Conservation (phyloP, 169 alveolate genomes). For the Plasmodium knowlesi region DNA sequence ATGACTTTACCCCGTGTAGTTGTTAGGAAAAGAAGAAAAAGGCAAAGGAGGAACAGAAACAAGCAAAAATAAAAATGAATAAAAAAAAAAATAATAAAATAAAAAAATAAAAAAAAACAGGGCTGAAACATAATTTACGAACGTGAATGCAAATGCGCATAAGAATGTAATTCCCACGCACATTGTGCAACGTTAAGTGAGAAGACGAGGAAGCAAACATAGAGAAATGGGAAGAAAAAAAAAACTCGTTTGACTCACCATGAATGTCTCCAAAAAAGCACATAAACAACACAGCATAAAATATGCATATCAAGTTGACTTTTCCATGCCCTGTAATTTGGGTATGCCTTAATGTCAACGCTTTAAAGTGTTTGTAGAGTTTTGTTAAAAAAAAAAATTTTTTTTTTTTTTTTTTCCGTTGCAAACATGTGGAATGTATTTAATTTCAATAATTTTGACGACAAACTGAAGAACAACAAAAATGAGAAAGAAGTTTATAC, state of each 20-base stretch:
- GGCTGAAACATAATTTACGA: not conserved
- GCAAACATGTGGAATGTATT: constrained; percentile 69
- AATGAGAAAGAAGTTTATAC: constrained; percentile 67
- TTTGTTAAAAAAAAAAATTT: not conserved
- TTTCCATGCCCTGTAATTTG: constrained; percentile 1
- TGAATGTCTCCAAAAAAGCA: not conserved
- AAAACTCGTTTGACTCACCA: not conserved
- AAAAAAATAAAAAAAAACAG: not conserved
- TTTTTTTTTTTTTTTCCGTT: constrained; percentile 3
- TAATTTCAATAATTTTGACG: constrained; percentile 54
- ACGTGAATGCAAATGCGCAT: not conserved
- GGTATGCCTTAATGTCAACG: not conserved
- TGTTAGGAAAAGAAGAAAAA: not conserved
- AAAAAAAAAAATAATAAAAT: not conserved
- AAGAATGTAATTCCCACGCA: not conserved
- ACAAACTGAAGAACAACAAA: constrained; percentile 38
- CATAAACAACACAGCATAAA: not conserved
- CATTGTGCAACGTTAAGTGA: not conserved
- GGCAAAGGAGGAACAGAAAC: not conserved
- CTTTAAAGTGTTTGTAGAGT: not conserved
- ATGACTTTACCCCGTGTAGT: not conserved
- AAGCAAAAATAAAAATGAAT: not conserved
- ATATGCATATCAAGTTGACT: not conserved
- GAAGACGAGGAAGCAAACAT: not conserved
- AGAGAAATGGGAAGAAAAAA: not conserved